phyloP scores from a whole-genome alignment of 306 rosid genomes.

The Fagus sylvatica region DNA sequence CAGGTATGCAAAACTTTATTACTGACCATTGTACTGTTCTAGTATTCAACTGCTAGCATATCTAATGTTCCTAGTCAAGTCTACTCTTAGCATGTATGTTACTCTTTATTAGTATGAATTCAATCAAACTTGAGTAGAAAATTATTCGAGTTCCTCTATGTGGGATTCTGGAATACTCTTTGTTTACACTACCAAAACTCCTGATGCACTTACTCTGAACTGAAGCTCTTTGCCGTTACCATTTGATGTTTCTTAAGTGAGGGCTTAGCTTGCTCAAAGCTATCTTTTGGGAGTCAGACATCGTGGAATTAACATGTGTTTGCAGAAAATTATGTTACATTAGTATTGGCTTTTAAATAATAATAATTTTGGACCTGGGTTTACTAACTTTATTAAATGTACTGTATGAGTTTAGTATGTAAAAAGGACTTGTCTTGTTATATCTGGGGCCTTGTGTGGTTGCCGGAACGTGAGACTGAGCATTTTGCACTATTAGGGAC shows the following conservation, averaged over 20 bases:
- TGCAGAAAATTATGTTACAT: not conserved
- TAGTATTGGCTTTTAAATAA: not conserved
- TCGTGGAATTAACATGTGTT: not conserved
- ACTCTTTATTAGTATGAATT: too few species aligned
- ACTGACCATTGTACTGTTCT: not conserved
- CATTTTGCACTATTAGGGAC: not conserved
- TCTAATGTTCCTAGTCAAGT: not conserved
- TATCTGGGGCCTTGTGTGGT: not conserved
- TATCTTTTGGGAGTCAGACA: not conserved
- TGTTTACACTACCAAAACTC: too few species aligned
- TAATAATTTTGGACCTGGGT: not conserved
- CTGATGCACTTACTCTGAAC: too few species aligned
- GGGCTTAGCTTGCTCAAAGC: too few species aligned
- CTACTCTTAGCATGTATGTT: not conserved
- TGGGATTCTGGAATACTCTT: too few species aligned
- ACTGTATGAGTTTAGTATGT: not conserved
- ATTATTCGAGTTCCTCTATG: too few species aligned
- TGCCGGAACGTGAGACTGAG: not conserved
- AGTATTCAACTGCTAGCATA: not conserved
- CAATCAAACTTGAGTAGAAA: not conserved
- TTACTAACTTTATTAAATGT: not conserved
- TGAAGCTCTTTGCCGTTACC: too few species aligned
- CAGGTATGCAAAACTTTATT: constrained; percentile 53
- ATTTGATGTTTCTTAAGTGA: too few species aligned
- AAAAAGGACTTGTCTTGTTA: too few species aligned